phyloP scores from a whole-genome alignment of 1,139 yeast species.

The Debaryomyces robertsiae region DNA sequence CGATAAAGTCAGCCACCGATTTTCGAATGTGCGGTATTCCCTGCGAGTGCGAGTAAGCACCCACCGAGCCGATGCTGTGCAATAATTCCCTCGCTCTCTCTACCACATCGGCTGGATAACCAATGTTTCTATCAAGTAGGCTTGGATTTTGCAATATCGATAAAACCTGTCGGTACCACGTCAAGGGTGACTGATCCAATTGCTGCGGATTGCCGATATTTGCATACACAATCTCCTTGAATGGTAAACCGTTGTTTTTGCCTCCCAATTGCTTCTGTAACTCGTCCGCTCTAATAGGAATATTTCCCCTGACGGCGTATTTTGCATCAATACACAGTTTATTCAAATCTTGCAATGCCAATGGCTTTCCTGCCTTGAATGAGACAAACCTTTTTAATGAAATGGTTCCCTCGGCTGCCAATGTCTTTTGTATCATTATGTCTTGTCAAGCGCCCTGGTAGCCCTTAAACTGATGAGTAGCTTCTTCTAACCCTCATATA shows the following conservation, averaged over 20 bases:
- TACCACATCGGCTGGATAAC: slow-evolving; percentile 71
- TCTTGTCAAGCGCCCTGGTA: no score
- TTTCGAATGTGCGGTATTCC: slow-evolving; percentile 75
- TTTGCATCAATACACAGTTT: slow-evolving; percentile 78
- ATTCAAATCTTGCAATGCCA: slow-evolving; percentile 55
- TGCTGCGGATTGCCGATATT: slow-evolving; percentile 98
- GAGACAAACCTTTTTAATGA: slow-evolving; percentile 12
- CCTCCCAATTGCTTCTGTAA: slow-evolving; percentile 38
- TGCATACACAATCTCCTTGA: slow-evolving; percentile 75
- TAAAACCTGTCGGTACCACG: slow-evolving; percentile 92
- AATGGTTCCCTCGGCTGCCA: slow-evolving; percentile 7
- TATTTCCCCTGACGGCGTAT: slow-evolving; percentile 92
- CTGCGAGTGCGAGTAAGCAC: slow-evolving; percentile 93
- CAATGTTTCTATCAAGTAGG: slow-evolving; percentile 41
- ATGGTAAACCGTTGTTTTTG: slow-evolving; percentile 65
- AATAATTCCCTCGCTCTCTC: slow-evolving; percentile 67
- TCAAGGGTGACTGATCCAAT: slow-evolving; percentile 87
- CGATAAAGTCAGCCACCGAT: slow-evolving; percentile 79
- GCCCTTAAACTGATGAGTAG: no score
- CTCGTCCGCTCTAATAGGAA: slow-evolving; percentile 93
- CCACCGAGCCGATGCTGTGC: slow-evolving; percentile 73
- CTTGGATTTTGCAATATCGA: slow-evolving; percentile 85
- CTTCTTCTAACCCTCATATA: not conserved
- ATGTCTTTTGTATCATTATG: not conserved
- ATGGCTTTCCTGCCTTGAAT: slow-evolving; percentile 27